Conservation (phyloP, 805 yeast genomes). For the Nakazawaea sp. region DNA sequence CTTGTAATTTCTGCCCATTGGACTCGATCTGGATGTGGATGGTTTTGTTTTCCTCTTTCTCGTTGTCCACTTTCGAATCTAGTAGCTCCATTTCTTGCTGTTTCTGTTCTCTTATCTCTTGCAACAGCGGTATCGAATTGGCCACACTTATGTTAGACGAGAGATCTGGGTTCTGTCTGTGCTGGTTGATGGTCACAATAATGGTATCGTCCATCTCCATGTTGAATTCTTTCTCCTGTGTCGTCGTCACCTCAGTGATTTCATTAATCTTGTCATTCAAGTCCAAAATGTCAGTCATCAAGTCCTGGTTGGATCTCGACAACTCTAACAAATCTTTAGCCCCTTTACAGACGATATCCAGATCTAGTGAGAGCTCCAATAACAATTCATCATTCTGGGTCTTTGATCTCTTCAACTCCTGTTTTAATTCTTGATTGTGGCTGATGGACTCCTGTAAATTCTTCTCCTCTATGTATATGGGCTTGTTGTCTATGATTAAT, state of each 20-base stretch:
- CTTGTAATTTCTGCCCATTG: not conserved
- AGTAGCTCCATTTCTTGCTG: not conserved
- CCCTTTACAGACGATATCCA: not conserved
- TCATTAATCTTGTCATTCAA: constrained; percentile 22
- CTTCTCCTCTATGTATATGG: constrained; percentile 13
- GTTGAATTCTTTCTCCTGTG: constrained; percentile 2
- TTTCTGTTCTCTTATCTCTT: not conserved
- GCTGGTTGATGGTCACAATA: constrained; percentile 9
- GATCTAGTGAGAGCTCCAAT: constrained; percentile 12
- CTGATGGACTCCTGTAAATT: constrained; percentile 2
- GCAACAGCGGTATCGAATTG: constrained; percentile 4
- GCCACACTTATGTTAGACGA: not conserved
- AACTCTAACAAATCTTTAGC: constrained; percentile 23
- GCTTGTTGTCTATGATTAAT: constrained; percentile 31
- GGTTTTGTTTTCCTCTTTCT: not conserved
- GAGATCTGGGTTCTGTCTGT: constrained; percentile 2
- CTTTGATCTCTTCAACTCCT: constrained; percentile 21
- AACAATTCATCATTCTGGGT: constrained; percentile 13
- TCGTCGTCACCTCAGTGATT: constrained; percentile 9
- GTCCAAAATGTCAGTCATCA: constrained; percentile 20
- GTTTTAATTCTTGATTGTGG: constrained; percentile 15
- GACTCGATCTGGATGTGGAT: not conserved
- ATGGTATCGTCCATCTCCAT: constrained; percentile 11
- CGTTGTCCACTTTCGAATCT: not conserved
- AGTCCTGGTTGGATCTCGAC: constrained; percentile 19